Percentiles rank a stretch among this genome's conserved stretches.
Conservation (phyloP, 768 basidiomycete genomes). For the Tylopilus vinaceipallidus region DNA sequence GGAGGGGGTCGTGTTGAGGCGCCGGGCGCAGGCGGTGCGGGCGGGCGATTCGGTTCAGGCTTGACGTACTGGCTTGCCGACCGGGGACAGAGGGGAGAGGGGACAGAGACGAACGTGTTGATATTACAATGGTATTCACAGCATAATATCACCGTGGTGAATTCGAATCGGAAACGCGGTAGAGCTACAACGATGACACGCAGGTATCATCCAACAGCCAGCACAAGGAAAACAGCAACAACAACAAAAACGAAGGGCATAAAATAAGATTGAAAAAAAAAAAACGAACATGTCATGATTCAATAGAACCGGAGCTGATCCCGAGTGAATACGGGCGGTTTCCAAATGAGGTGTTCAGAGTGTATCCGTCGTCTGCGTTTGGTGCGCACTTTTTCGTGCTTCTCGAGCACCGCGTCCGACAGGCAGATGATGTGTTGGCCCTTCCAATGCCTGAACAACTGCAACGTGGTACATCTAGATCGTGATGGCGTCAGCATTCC, state of each 20-base stretch:
- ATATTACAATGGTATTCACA: slow-evolving; percentile 17
- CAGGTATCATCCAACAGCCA: slow-evolving; percentile 8
- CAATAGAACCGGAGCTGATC: slow-evolving; percentile 77
- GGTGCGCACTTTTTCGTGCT: slow-evolving; percentile 78
- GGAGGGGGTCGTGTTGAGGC: slow-evolving; percentile 21
- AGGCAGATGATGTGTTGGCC: slow-evolving; percentile 92
- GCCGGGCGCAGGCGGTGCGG: slow-evolving; percentile 14
- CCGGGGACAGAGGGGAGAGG: background rate
- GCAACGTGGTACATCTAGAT: slow-evolving; percentile 84
- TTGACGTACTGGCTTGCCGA: slow-evolving; percentile 5
- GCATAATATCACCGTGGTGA: slow-evolving; percentile 10
- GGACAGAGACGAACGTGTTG: slow-evolving; percentile 9
- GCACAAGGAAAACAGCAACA: background rate
- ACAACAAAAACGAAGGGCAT: background rate
- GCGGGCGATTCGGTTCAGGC: background rate
- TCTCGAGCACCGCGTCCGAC: slow-evolving; percentile 86
- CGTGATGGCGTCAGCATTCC: slow-evolving; percentile 18
- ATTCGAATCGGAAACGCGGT: slow-evolving; percentile 12
- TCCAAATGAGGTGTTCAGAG: slow-evolving; percentile 83
- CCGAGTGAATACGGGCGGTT: slow-evolving; percentile 89
- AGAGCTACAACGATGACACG: slow-evolving; percentile 26
- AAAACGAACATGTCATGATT: slow-evolving; percentile 4
- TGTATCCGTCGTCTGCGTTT: slow-evolving; percentile 81
- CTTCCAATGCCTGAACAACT: slow-evolving; percentile 95
- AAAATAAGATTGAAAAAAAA: background rate